phyloP scores from a whole-genome alignment of 768 basidiomycete genomes.

The Kondoa subrosea region DNA sequence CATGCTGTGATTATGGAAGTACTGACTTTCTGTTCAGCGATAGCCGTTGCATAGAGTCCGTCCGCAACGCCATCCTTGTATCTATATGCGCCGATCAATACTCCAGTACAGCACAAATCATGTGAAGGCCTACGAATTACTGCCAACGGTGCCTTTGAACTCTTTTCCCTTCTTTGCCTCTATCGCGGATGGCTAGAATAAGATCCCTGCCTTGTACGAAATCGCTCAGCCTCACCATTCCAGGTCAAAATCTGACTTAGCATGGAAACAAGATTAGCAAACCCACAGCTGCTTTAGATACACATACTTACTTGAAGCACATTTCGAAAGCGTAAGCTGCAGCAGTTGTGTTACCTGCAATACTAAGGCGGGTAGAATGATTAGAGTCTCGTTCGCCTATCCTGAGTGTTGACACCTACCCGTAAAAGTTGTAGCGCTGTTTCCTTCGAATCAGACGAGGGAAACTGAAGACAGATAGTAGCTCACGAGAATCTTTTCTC shows the following conservation, averaged over 20 bases:
- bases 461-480: not conserved
- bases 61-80: not conserved
- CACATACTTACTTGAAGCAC: constrained; percentile 3
- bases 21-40: not conserved
- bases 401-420: too few species aligned
- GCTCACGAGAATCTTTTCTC: constrained; percentile 10
- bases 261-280: too few species aligned
- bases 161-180: not conserved
- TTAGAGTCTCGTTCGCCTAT: not conserved
- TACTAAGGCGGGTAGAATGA: constrained; percentile 16
- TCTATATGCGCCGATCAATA: not conserved
- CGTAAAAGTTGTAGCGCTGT: too few species aligned
- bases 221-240: too few species aligned
- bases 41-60: not conserved
- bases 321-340: constrained; percentile 28
- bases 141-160: not conserved
- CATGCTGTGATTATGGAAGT: not conserved
- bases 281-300: not conserved
- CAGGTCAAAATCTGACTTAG: too few species aligned
- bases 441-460: too few species aligned
- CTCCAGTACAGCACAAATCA: not conserved
- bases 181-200: too few species aligned
- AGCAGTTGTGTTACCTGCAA: constrained; percentile 29
- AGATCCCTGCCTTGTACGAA: too few species aligned
- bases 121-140: not conserved